Percentiles rank a stretch among this genome's conserved stretches.
Conservation (phyloP, 805 yeast genomes). For the Isabelozyma rhagii region DNA sequence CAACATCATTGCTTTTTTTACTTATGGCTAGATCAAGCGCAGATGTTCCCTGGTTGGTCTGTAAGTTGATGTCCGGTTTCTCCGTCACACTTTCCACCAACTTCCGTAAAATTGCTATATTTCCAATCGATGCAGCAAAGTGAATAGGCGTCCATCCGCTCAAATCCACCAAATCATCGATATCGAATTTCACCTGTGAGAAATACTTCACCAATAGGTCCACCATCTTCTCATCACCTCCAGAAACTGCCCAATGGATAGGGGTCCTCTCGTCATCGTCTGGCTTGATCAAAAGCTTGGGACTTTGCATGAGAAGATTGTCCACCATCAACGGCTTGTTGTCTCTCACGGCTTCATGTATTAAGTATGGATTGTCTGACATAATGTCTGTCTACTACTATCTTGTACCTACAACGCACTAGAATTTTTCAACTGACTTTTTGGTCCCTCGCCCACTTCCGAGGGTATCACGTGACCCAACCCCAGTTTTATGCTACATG, state of each 20-base stretch:
- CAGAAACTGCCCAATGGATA: constrained; percentile 85
- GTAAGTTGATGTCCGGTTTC: constrained; percentile 56
- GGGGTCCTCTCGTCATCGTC: constrained; percentile 82
- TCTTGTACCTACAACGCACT: not conserved
- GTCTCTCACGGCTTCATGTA: constrained; percentile 68
- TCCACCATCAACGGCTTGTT: constrained; percentile 52
- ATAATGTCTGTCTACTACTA: not conserved
- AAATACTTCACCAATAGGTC: constrained; percentile 22
- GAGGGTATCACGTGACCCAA: not conserved
- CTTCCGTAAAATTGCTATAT: constrained; percentile 46
- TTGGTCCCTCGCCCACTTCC: not conserved
- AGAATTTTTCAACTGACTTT: not conserved
- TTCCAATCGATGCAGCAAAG: constrained; percentile 76
- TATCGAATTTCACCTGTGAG: constrained; percentile 11
- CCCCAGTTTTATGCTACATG: not conserved
- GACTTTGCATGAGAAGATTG: constrained; percentile 47
- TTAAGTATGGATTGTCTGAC: constrained; percentile 8
- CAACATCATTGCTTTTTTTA: constrained; percentile 57
- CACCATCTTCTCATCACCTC: constrained; percentile 53
- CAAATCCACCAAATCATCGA: constrained; percentile 67
- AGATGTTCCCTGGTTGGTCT: constrained; percentile 70
- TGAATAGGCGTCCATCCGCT: constrained; percentile 90
- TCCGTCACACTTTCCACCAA: constrained; percentile 47
- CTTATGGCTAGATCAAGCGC: constrained; percentile 74
- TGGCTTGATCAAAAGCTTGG: constrained; percentile 41